A percentile compares a stretch with the other conserved stretches of the same genome.
These are phyloP conservation scores for Cryphonectria japonica DNA, from an alignment of 2,329 filamentous ascomycete genomes.

Conservation along the genomic window DNA sequence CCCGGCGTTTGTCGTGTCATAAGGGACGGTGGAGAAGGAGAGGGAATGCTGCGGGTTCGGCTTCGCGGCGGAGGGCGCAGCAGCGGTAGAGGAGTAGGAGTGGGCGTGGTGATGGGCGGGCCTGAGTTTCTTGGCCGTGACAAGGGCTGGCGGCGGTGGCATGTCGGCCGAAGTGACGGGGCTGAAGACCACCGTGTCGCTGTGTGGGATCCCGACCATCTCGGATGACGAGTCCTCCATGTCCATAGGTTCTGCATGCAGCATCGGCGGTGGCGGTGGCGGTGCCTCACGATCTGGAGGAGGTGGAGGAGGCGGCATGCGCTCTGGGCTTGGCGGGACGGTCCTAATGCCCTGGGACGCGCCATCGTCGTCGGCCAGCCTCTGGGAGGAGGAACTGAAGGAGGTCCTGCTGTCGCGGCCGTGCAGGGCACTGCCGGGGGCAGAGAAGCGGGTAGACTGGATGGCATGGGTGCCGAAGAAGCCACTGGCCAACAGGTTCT, in stretches of 20 bases:
- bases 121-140: conserved; percentile 21
- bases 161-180: conserved; percentile 11
- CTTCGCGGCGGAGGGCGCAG: background rate
- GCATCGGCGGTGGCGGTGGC: conserved; percentile 27
- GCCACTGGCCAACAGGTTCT: conserved; percentile 58
- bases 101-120: conserved; percentile 9
- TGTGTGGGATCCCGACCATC: conserved; percentile 1
- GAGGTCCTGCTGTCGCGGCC: background rate
- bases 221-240: conserved; percentile 7
- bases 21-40: conserved; percentile 23
- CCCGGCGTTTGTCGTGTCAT: conserved; percentile 7
- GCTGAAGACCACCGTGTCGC: conserved; percentile 13
- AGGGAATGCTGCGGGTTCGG: conserved; percentile 11
- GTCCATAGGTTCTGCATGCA: conserved; percentile 9
- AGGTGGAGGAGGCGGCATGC: conserved; percentile 23
- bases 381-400: conserved; percentile 25
- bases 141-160: conserved; percentile 19
- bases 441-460: conserved; percentile 56
- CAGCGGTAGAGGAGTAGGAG: background rate
- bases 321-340: conserved; percentile 26
- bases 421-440: conserved; percentile 29
- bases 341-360: conserved; percentile 5
- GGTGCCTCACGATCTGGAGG: conserved; percentile 31
- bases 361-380: conserved; percentile 8
- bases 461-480: conserved; percentile 64